Base-by-base conservation (phyloP, 2,329 filamentous ascomycete species). In the Trichoderma pleuroti region DNA sequence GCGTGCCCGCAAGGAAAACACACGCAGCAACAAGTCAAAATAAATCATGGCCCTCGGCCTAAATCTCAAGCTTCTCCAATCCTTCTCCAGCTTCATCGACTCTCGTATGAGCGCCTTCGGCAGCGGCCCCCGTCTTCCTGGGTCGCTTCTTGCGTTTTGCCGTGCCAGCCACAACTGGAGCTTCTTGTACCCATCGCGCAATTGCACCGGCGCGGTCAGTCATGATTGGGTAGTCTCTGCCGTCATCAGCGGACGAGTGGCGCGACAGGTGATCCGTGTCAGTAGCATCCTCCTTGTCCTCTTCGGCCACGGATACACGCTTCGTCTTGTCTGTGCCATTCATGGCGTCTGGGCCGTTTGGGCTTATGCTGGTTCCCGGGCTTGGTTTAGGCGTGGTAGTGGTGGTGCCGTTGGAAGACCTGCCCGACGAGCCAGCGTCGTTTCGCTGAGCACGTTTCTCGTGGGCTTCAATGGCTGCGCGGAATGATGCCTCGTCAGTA, bases 181-280 rank as follows among this genome's bases (percentile, higher is more conserved):
- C 88, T 71, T 90, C 85, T 62, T 81, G 81, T 26, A 95, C 86
- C 92, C 93, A 96, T 54, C 87, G 82, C 0, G 89, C 87, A 71
- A 95, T 88, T 21, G 87, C 86, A 61, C 88, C 85, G 0, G 92
- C 92, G 26, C 92, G 86, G 73, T 92, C 90, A 1, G 91, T 92
- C 21, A 86, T 84, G 73, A 93, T 89, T 3, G 88, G 88, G 77
- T 92, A 92, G 73, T 93, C 91, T 75, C 88, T 88, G 0, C 86
- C 87, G 72, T 91, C 88, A 66, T 91, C 90, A 70, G 88, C 85
- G 6, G 87, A 86, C 88, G 88, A 91, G 10, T 88, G 82, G 75
- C 89, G 90, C 12, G 76, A 75, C 1, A 73, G 72, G 11, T 73
- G 28, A 18, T 69, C 61, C 16, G 16, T 5, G 61, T 26, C 26